Conservation (phyloP, 1,284 basidiomycete species). For the Trichosporon coremiiforme region DNA sequence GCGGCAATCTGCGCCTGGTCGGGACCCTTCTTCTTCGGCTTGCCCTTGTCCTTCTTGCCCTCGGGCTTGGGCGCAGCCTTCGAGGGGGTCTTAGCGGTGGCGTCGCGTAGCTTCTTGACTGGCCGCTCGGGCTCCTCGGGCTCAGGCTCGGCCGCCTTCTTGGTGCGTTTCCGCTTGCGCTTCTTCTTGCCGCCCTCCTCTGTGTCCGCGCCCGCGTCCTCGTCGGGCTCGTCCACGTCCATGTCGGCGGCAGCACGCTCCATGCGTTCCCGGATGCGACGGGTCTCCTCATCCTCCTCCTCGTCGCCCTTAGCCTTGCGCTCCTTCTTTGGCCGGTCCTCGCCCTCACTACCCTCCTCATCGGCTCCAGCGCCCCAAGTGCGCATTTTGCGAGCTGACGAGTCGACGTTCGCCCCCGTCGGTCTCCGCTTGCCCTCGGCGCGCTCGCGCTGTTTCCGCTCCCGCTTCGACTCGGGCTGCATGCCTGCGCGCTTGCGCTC, state of each 20-base stretch:
- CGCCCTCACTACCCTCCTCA: background rate
- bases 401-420: slow-evolving; percentile 43
- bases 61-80: background rate
- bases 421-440: slow-evolving; percentile 42
- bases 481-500: slow-evolving; percentile 48
- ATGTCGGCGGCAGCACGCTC: slow-evolving; percentile 15
- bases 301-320: slow-evolving; percentile 6
- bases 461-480: slow-evolving; percentile 39
- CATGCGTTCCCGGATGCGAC: slow-evolving; percentile 6
- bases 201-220: background rate
- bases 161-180: slow-evolving; percentile 30
- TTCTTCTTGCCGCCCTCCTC: slow-evolving; percentile 28
- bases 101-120: slow-evolving; percentile 9
- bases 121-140: slow-evolving; percentile 2
- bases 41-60: slow-evolving; percentile 17
- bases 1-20: slow-evolving; percentile 21
- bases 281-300: slow-evolving; percentile 20
- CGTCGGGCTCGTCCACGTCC: slow-evolving; percentile 2
- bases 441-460: slow-evolving; percentile 37
- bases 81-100: background rate
- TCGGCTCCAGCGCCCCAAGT: slow-evolving; percentile 39
- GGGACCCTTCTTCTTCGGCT: slow-evolving; percentile 17
- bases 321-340: slow-evolving; percentile 17
- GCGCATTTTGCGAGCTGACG: slow-evolving; percentile 36
- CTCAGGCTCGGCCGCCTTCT: slow-evolving; percentile 10